Conservation (phyloP, 2,329 filamentous ascomycete species). For the Dothideomycetes sp. region DNA sequence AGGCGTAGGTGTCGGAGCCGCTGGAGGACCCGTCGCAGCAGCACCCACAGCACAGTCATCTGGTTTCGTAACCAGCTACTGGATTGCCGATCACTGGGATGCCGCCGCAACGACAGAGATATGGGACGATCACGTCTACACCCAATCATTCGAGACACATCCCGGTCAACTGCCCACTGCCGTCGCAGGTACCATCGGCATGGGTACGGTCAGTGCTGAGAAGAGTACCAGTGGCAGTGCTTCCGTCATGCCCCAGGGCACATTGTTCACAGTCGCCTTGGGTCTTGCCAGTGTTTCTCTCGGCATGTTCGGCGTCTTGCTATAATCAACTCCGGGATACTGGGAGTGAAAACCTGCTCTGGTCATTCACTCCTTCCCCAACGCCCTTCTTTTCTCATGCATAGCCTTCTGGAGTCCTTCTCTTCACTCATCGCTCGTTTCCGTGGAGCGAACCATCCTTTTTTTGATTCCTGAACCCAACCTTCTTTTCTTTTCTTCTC, state of each 20-base stretch:
- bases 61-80: no score
- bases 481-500: no score
- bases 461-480: no score
- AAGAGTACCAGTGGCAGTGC: not conserved
- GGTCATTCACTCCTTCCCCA: no score
- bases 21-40: not conserved
- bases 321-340: no score
- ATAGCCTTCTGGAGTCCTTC: not conserved
- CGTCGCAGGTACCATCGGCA: slow-evolving; percentile 21
- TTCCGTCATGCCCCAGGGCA: slow-evolving; percentile 1
- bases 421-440: no score
- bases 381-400: no score
- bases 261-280: slow-evolving; percentile 1
- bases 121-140: slow-evolving; percentile 22
- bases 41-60: no score
- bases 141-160: slow-evolving; percentile 23
- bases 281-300: slow-evolving; percentile 3
- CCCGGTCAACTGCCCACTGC: slow-evolving; percentile 23
- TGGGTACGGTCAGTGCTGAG: slow-evolving; percentile 17
- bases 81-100: slow-evolving; percentile 12
- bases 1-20: not conserved
- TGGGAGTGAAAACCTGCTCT: no score
- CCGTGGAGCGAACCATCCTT: no score
- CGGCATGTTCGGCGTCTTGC: slow-evolving; percentile 8
- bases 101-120: slow-evolving; percentile 13